Percentiles rank a stretch among this genome's conserved stretches.
These are phyloP conservation scores for Cornus florida DNA, from an alignment of 148 eudicot species.

Conservation along the genomic window DNA sequence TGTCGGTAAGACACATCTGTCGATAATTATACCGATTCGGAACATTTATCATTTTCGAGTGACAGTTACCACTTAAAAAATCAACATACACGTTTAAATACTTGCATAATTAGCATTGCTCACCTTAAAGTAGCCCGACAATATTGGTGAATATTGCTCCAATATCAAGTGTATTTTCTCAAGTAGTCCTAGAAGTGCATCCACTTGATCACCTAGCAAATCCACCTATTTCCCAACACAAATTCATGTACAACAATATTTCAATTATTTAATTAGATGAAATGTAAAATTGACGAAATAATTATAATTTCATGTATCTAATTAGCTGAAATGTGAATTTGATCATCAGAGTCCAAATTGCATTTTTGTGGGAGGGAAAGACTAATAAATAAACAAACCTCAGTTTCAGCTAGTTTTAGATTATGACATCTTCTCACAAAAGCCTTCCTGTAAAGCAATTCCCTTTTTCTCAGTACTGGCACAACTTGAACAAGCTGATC, in stretches of 20 bases:
- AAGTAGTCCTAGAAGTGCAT: conserved; percentile 48
- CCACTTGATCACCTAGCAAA: conserved; percentile 78
- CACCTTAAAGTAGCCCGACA: conserved; percentile 46
- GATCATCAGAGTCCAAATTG: background rate
- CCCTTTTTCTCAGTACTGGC: conserved; percentile 26
- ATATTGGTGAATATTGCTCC: conserved; percentile 40
- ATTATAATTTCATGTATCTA: no score
- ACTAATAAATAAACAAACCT: conserved; percentile 34
- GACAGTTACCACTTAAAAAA: background rate
- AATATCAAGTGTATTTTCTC: conserved; percentile 45
- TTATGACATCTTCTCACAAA: conserved; percentile 60
- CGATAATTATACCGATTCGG: no score
- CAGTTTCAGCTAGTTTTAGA: conserved; percentile 66
- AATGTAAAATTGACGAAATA: no score
- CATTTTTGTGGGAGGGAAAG: background rate
- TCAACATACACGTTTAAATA: background rate
- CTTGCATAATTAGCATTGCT: conserved; percentile 6
- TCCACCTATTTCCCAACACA: conserved; percentile 47
- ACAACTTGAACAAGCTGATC: conserved; percentile 17
- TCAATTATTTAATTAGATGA: no score
- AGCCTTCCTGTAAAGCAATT: conserved; percentile 50
- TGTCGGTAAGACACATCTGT: no score
- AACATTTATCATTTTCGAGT: no score
- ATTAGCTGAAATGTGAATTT: background rate
- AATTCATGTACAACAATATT: no score